Conservation (phyloP, 169 alveolate species). For the Cryptosporidium sp. region DNA sequence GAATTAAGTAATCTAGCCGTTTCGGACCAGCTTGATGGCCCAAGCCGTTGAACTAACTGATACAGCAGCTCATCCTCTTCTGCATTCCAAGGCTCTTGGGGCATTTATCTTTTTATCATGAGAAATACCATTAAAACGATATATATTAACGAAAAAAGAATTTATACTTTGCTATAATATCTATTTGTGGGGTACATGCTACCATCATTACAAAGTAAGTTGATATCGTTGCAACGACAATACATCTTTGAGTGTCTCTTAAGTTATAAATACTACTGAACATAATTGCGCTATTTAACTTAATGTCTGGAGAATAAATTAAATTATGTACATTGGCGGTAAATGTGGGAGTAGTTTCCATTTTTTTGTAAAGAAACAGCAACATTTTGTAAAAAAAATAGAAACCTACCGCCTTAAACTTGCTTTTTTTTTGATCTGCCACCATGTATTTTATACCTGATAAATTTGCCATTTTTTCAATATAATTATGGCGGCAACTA, state of each 20-base stretch:
- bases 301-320: constrained; percentile 33
- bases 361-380: neutral
- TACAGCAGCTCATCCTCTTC: constrained; percentile 85
- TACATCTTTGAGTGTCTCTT: constrained; percentile 50
- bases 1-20: constrained; percentile 86
- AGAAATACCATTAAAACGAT: constrained; percentile 31
- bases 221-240: constrained; percentile 75
- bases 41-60: constrained; percentile 82
- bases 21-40: constrained; percentile 87
- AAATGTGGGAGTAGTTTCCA: constrained; percentile 25
- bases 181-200: constrained; percentile 71
- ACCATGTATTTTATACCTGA: neutral
- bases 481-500: neutral
- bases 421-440: neutral
- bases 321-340: constrained; percentile 4
- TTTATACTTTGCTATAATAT: constrained; percentile 1
- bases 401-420: neutral
- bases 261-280: neutral
- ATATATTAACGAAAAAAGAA: neutral
- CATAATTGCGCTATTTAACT: constrained; percentile 37
- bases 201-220: constrained; percentile 10
- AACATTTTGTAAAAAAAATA: neutral
- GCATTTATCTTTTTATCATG: constrained; percentile 68
- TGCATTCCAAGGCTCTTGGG: constrained; percentile 78
- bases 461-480: neutral